Conservation (phyloP, 441 rosid genomes). For the Adansonia madagascariensis region DNA sequence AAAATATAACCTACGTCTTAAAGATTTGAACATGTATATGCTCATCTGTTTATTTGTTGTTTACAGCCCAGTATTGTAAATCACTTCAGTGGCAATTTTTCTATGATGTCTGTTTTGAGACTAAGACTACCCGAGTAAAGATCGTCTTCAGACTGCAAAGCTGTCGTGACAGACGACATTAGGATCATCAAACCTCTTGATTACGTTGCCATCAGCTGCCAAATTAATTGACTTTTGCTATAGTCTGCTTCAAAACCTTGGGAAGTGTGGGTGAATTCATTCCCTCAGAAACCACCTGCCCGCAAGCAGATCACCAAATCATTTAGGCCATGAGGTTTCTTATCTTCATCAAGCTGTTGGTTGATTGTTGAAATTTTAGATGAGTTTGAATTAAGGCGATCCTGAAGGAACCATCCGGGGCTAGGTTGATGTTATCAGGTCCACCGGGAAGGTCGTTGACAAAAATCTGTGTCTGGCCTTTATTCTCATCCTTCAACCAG, state of each 20-base stretch:
- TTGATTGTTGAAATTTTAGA: neutral
- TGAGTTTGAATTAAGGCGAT: slow-evolving; percentile 32
- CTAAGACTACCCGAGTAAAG: no score
- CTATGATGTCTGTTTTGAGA: no score
- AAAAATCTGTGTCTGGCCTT: slow-evolving; percentile 45
- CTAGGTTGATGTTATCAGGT: slow-evolving; percentile 58
- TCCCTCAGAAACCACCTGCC: slow-evolving; percentile 33
- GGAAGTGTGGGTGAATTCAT: slow-evolving; percentile 45
- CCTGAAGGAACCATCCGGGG: slow-evolving; percentile 60
- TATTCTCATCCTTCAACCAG: slow-evolving; percentile 47
- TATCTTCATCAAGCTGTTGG: neutral
- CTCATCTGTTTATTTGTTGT: no score
- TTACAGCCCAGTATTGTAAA: no score
- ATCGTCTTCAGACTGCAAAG: no score
- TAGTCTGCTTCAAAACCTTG: slow-evolving; percentile 34
- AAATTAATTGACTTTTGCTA: slow-evolving; percentile 47
- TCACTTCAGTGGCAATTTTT: no score
- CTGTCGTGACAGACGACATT: no score
- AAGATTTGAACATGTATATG: no score
- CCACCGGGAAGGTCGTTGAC: slow-evolving; percentile 50
- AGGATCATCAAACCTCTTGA: slow-evolving; percentile 39
- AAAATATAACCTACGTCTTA: no score
- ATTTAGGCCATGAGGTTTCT: neutral
- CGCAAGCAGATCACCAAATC: neutral
- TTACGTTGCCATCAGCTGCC: slow-evolving; percentile 44